Base-by-base conservation (phyloP, 116 monocot genomes). In the Trichopus zeylanicus region DNA sequence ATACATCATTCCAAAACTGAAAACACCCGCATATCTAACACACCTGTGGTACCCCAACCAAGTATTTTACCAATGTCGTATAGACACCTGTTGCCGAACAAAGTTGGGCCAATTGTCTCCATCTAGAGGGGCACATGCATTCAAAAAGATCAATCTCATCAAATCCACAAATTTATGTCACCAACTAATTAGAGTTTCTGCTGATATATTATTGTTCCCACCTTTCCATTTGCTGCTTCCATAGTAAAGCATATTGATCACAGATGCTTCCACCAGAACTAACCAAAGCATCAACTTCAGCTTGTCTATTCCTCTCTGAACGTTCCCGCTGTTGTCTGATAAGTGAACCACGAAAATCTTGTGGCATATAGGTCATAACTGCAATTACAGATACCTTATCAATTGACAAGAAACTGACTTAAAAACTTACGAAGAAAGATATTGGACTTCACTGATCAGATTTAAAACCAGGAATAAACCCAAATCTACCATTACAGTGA, bases 281-380 rank as follows among this genome's bases (percentile, higher is more conserved):
- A 56, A 91, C 72, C 56, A 98, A 78, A 72, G 82, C 78, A 77
- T 91, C 91, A 73, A 98, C 69, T 56, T 78, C 73, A 24, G 87
- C 98, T 80, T 98, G 85, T 48, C 56, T 91, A 61, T 82, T 88
- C 68, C 85, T 91, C 75, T 98, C 98, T 51, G 98, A 98, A 20
- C 98, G 81, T 46, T 98, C 98, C 48, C 78, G 54, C 67, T 98
- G 98, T 46, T 88, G 91, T 65, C 88, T 79, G 46, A 98, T 91
- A 34, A 91, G 73, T 26, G 78, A 70, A 37, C 92, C 98, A 47
- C 98, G 74, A 64, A 98, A 98, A 81, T 98, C 98, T 80, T 91
- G 98, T 35, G 98, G 98, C 92, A 98, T 85, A 63, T 98, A 98
- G 26, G 98, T 98, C 98, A 98, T 91, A 61, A 98, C 98, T 98